These are phyloP conservation scores for Dioszegia crocea DNA, from an alignment of 768 basidiomycete genomes.

Conservation along the genomic window DNA sequence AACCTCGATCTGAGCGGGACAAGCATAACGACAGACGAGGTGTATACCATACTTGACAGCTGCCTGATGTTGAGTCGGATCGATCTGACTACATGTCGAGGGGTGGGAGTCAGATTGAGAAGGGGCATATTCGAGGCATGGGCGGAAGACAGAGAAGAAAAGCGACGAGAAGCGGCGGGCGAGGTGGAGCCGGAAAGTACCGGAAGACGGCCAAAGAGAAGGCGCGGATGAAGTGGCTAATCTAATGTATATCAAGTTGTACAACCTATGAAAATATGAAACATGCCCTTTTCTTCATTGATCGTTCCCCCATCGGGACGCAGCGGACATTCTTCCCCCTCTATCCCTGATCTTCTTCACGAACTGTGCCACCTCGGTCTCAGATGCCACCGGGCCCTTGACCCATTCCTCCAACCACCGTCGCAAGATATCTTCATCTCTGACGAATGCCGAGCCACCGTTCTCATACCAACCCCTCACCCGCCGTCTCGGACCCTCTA, in stretches of 20 bases:
- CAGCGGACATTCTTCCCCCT: constrained; percentile 7
- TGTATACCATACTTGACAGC: constrained; percentile 25
- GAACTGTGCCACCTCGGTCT: constrained; percentile 26
- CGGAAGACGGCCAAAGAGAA: neutral
- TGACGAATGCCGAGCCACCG: constrained; percentile 18
- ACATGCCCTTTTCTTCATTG: neutral
- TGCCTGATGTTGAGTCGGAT: constrained; percentile 29
- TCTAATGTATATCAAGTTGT: neutral
- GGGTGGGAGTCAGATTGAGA: constrained; percentile 30
- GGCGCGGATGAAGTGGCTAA: neutral
- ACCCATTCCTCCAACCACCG: constrained; percentile 40
- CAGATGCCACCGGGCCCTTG: constrained; percentile 22
- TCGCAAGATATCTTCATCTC: constrained; percentile 35
- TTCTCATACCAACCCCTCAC: constrained; percentile 19
- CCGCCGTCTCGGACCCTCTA: constrained; percentile 54
- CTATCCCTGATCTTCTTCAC: constrained; percentile 18
- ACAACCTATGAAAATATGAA: neutral
- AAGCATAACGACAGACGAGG: constrained; percentile 28
- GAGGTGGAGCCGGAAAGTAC: neutral
- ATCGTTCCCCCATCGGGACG: neutral
- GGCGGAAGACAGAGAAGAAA: constrained; percentile 5
- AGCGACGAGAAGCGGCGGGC: neutral
- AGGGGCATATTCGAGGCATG: constrained; percentile 32
- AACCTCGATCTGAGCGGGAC: constrained; percentile 29
- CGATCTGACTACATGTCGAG: constrained; percentile 37